Conservation (phyloP, 2,329 filamentous ascomycete species). For the Fusarium brevicatenulatum region DNA sequence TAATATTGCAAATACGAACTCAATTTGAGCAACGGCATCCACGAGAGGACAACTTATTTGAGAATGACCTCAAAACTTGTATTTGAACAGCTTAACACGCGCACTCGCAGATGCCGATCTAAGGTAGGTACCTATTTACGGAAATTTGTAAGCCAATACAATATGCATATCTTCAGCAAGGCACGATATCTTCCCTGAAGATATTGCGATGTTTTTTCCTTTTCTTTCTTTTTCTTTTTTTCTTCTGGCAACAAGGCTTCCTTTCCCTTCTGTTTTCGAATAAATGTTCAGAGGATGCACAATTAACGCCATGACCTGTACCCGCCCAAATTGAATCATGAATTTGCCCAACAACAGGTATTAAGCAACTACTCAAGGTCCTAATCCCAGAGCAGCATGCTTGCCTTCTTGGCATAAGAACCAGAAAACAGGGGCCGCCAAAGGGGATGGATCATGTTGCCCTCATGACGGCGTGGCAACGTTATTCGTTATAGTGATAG, state of each 20-base stretch:
- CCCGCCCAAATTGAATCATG: slow-evolving; percentile 37
- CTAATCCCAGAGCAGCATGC: slow-evolving; percentile 2
- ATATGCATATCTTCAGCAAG: not conserved
- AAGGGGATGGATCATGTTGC: slow-evolving; percentile 15
- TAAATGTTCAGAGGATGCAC: slow-evolving; percentile 31
- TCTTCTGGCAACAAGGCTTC: not conserved
- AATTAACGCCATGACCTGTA: slow-evolving; percentile 42
- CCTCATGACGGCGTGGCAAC: slow-evolving; percentile 2
- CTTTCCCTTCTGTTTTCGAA: slow-evolving; percentile 10
- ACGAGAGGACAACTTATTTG: not conserved
- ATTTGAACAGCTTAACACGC: not conserved
- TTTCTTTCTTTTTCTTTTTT: not conserved
- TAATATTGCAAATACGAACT: not conserved
- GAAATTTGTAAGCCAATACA: slow-evolving; percentile 10
- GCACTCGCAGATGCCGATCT: slow-evolving; percentile 5
- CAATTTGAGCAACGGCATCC: not conserved
- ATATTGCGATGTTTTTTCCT: not conserved
- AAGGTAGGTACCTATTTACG: not conserved
- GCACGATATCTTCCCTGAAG: not conserved
- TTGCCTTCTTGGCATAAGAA: slow-evolving; percentile 23
- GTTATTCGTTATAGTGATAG: slow-evolving; percentile 89
- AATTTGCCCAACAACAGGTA: slow-evolving; percentile 20
- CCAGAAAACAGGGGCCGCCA: slow-evolving; percentile 17
- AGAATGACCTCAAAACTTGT: not conserved
- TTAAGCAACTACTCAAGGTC: slow-evolving; percentile 1